These are phyloP conservation scores for Lentinula edodes DNA, from an alignment of 768 basidiomycete species.

Conservation along the genomic window DNA sequence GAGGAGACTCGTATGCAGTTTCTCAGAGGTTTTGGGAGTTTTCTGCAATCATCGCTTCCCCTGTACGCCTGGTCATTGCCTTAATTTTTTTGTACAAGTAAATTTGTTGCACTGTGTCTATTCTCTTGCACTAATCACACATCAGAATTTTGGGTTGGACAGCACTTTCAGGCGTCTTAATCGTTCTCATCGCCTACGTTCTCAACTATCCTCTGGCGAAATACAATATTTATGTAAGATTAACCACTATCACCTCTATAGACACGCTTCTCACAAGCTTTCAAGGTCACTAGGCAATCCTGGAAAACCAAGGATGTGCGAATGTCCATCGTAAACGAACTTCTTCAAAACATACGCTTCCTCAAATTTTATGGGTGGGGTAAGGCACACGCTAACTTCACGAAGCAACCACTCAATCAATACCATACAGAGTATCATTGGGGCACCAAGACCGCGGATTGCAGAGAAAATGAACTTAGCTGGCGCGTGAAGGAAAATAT, in stretches of 20 bases:
- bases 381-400: constrained; percentile 18
- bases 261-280: not conserved
- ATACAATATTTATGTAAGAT: constrained; percentile 55
- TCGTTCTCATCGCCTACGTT: constrained; percentile 55
- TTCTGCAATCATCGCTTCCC: constrained; percentile 55
- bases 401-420: not conserved
- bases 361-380: constrained; percentile 78
- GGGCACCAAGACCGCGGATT: constrained; percentile 44
- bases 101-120: constrained; percentile 14
- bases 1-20: constrained; percentile 67
- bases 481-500: constrained; percentile 65
- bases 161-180: constrained; percentile 62
- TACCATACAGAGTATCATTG: constrained; percentile 49
- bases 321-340: constrained; percentile 70
- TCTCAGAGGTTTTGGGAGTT: constrained; percentile 72
- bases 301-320: constrained; percentile 64
- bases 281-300: constrained; percentile 48
- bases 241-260: not conserved
- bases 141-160: constrained; percentile 72
- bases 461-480: constrained; percentile 57
- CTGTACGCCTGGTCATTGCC: constrained; percentile 61
- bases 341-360: constrained; percentile 70
- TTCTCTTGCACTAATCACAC: not conserved
- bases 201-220: constrained; percentile 66
- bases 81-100: constrained; percentile 69